Conservation (phyloP, 2,329 filamentous ascomycete species). For the Parafenestella ontariensis region DNA sequence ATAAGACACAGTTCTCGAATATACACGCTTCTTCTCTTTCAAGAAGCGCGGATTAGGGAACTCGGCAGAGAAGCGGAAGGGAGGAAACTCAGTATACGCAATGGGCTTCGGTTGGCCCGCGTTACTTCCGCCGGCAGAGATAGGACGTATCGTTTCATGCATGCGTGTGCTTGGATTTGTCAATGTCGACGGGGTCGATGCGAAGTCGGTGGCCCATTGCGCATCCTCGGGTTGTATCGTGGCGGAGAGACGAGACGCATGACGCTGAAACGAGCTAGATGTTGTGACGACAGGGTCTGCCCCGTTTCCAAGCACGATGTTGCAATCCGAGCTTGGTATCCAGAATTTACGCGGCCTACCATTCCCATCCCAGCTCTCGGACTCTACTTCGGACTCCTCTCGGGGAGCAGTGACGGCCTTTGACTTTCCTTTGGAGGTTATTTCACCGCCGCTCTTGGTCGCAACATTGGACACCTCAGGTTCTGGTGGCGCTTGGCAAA, state of each 20-base stretch:
- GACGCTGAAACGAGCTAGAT: constrained; percentile 53
- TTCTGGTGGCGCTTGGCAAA: constrained; percentile 55
- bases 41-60: constrained; percentile 63
- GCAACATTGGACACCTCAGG: constrained; percentile 24
- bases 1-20: constrained; percentile 66
- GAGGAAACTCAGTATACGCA: constrained; percentile 62
- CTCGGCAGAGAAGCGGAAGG: constrained; percentile 65
- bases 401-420: constrained; percentile 30
- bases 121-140: constrained; percentile 45
- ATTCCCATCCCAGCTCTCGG: constrained; percentile 62
- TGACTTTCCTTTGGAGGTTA: constrained; percentile 54
- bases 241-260: constrained; percentile 57
- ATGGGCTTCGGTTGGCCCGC: constrained; percentile 49
- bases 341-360: constrained; percentile 63
- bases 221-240: constrained; percentile 62
- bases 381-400: constrained; percentile 49
- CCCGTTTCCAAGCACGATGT: constrained; percentile 62
- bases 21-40: constrained; percentile 66
- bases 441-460: constrained; percentile 29
- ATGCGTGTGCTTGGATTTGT: constrained; percentile 43
- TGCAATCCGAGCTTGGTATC: constrained; percentile 63
- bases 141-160: constrained; percentile 38
- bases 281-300: constrained; percentile 60
- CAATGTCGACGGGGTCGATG: constrained; percentile 53
- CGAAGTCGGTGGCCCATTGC: constrained; percentile 64